Percentiles rank a stretch among this genome's conserved stretches.
Conservation (phyloP, 163 green algal genomes). For the Chlorella variabilis region DNA sequence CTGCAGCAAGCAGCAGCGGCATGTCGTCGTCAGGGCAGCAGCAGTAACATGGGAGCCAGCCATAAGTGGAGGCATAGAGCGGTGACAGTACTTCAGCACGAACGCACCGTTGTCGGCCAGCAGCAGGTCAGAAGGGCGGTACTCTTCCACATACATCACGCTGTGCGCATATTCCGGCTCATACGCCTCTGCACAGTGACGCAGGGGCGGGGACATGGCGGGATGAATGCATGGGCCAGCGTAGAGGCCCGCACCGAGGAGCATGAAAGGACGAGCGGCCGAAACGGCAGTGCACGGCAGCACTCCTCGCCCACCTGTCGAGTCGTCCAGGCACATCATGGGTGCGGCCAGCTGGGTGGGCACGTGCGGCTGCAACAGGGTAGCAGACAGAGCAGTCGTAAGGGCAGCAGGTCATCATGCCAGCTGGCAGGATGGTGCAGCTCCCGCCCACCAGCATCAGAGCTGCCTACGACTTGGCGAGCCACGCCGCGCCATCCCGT, state of each 20-base stretch:
- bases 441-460: too few relatives aligned
- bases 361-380: conserved; percentile 19
- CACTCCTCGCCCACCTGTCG: conserved; percentile 1
- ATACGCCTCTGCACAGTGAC: conserved; percentile 27
- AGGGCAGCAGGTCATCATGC: too few relatives aligned
- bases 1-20: background rate
- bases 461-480: too few relatives aligned
- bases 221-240: background rate
- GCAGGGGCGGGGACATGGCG: background rate
- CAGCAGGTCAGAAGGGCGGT: conserved; percentile 42
- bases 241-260: too few relatives aligned
- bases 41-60: too few relatives aligned
- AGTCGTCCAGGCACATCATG: conserved; percentile 54
- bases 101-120: conserved; percentile 35
- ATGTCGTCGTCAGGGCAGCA: background rate
- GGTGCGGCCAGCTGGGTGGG: conserved; percentile 51
- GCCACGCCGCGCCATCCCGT: too few relatives aligned
- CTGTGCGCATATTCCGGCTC: conserved; percentile 41
- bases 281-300: background rate
- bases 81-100: background rate
- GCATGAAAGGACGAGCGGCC: too few relatives aligned
- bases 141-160: conserved; percentile 56
- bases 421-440: too few relatives aligned
- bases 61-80: background rate
- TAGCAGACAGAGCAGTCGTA: background rate